Evolutionary conservation across 2,329 filamentous ascomycete genomes (phyloP).

Genomic region (Leptodontidium sp.): DNA sequence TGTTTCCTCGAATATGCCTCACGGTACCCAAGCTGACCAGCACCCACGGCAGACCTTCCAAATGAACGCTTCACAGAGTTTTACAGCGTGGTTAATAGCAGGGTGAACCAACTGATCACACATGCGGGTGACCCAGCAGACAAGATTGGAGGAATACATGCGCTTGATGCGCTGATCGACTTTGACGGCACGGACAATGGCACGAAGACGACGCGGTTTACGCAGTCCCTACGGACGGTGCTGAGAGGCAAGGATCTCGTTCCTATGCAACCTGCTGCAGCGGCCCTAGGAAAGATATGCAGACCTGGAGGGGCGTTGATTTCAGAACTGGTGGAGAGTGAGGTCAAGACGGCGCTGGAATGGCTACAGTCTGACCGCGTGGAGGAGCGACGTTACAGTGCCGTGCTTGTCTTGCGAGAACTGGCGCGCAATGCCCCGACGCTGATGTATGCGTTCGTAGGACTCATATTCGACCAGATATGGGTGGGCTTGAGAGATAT

Average conservation of each 20-base stretch:
- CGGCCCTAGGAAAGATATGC: constrained; percentile 88
- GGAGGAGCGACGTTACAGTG: constrained; percentile 92
- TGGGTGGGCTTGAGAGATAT: constrained; percentile 93
- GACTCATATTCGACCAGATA: constrained; percentile 94
- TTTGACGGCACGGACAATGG: constrained; percentile 95
- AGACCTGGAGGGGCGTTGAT: constrained; percentile 93
- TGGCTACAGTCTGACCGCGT: constrained; percentile 96
- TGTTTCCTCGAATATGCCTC: neutral
- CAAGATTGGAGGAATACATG: constrained; percentile 89
- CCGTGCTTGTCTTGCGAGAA: constrained; percentile 89
- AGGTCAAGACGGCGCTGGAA: constrained; percentile 95
- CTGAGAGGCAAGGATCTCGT: constrained; percentile 90
- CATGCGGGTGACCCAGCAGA: constrained; percentile 88
- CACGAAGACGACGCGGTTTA: constrained; percentile 93
- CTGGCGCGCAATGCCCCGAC: constrained; percentile 93
- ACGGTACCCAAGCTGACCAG: constrained; percentile 6
- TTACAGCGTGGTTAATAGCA: constrained; percentile 71
- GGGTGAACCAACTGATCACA: constrained; percentile 77
- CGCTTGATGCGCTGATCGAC: constrained; percentile 91
- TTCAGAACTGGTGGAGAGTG: constrained; percentile 93
- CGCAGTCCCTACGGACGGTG: constrained; percentile 86
- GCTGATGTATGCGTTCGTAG: constrained; percentile 92
- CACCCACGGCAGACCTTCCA: constrained; percentile 68
- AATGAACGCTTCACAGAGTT: constrained; percentile 80
- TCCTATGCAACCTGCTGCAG: constrained; percentile 89